These are phyloP conservation scores for Yarrowia sp. DNA, from an alignment of 805 yeast species.

Conservation along the genomic window DNA sequence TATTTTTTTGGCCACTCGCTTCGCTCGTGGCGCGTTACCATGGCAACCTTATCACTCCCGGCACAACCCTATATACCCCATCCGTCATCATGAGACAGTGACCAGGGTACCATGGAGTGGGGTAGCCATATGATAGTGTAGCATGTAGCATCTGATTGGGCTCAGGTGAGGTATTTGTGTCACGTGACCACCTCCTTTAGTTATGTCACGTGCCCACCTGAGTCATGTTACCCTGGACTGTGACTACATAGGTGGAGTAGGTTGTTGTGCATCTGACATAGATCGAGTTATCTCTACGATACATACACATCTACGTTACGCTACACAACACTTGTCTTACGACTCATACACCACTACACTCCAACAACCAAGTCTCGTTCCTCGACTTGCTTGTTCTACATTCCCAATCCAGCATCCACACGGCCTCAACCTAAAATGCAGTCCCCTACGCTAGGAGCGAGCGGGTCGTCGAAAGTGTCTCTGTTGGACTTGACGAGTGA, in stretches of 20 bases:
- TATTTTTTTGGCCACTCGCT: background rate
- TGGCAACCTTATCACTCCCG: background rate
- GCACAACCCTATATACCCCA: background rate
- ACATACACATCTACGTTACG: too few relatives aligned
- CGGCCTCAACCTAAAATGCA: conserved; percentile 13
- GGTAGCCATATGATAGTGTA: background rate
- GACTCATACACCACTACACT: too few relatives aligned
- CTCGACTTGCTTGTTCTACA: too few relatives aligned
- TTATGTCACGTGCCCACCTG: background rate
- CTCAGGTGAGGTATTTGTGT: background rate
- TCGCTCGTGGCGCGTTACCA: background rate
- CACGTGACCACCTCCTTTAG: too few relatives aligned
- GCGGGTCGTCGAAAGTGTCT: background rate
- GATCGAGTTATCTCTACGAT: too few relatives aligned
- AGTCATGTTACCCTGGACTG: background rate
- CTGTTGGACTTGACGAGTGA: background rate
- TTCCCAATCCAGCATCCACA: background rate
- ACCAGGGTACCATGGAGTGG: background rate
- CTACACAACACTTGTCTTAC: too few relatives aligned
- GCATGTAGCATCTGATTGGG: too few relatives aligned
- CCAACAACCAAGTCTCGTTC: too few relatives aligned
- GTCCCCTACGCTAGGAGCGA: background rate
- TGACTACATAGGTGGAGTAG: conserved; percentile 2
- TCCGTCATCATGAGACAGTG: background rate
- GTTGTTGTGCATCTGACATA: background rate